Conservation (phyloP, 441 rosid genomes). For the Adansonia rubrostipa region DNA sequence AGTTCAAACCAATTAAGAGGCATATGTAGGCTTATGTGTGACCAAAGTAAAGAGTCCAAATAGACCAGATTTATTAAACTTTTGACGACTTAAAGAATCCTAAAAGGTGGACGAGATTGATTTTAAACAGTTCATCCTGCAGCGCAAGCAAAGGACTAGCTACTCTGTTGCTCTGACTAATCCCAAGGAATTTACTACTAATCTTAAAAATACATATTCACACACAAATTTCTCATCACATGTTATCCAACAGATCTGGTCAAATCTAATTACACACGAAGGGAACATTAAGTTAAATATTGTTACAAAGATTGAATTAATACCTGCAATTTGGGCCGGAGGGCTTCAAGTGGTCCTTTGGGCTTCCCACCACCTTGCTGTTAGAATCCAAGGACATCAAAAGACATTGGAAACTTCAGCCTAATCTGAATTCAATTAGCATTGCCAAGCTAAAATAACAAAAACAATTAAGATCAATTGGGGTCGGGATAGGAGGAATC, state of each 20-base stretch:
- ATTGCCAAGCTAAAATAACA: slow-evolving; percentile 12
- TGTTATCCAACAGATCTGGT: neutral
- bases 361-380: slow-evolving; percentile 99
- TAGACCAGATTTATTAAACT: neutral
- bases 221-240: neutral
- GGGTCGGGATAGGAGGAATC: neutral
- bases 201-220: neutral
- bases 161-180: neutral
- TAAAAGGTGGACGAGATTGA: neutral
- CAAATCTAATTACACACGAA: neutral
- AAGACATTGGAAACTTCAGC: slow-evolving; percentile 8
- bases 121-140: neutral
- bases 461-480: slow-evolving; percentile 1
- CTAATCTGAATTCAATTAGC: slow-evolving; percentile 2
- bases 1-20: neutral
- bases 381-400: slow-evolving; percentile 34
- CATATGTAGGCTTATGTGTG: neutral
- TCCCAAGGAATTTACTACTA: neutral
- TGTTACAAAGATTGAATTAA: neutral
- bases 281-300: slow-evolving; percentile 11
- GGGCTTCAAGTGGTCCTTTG: slow-evolving; percentile 99
- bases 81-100: neutral
- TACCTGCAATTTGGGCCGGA: slow-evolving; percentile 98
- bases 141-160: neutral
- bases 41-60: neutral